phyloP scores from a whole-genome alignment of 768 basidiomycete species.

The Auricularia cornea region DNA sequence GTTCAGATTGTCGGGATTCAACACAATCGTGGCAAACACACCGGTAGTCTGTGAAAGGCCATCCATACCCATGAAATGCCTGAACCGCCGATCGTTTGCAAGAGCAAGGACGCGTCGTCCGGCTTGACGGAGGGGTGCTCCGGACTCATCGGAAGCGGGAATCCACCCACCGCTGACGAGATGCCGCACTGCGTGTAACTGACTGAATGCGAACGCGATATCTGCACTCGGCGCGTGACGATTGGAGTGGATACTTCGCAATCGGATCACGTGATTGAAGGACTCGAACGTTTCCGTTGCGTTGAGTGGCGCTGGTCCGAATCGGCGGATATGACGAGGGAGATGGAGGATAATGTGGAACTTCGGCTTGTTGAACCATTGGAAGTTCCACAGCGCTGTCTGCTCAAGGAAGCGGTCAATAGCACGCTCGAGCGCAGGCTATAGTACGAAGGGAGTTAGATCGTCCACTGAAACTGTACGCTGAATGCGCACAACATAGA shows the following conservation, averaged over 20 bases:
- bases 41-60: too few relatives aligned
- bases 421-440: slow-evolving; percentile 18
- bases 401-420: background rate
- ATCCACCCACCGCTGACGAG: slow-evolving; percentile 23
- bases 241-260: slow-evolving; percentile 8
- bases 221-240: slow-evolving; percentile 9
- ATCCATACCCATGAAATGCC: background rate
- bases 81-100: background rate
- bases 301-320: background rate
- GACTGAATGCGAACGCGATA: slow-evolving; percentile 9
- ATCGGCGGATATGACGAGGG: slow-evolving; percentile 16
- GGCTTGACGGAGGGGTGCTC: background rate
- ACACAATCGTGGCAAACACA: too few relatives aligned
- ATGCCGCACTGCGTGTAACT: slow-evolving; percentile 20
- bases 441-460: background rate
- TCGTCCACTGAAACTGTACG: too few relatives aligned
- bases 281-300: background rate
- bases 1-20: too few relatives aligned
- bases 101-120: background rate
- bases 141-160: background rate
- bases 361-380: slow-evolving; percentile 19
- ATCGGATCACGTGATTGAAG: slow-evolving; percentile 4
- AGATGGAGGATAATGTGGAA: slow-evolving; percentile 27
- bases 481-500: background rate
- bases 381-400: background rate